Base-by-base conservation (phyloP, 805 yeast species). In the Monosporozyma yasuniensis region DNA sequence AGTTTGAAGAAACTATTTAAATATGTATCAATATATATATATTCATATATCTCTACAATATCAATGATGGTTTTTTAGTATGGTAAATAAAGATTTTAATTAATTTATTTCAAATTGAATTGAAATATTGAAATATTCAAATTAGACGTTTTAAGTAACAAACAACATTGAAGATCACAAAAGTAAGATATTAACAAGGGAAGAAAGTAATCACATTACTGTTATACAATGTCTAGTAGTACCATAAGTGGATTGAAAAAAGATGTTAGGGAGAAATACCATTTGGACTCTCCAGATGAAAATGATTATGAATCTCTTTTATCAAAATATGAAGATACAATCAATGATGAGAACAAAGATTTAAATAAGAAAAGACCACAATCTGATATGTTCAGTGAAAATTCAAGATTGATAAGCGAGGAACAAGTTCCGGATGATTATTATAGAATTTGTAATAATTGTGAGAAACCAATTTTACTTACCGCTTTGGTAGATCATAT, bases 391-490 rank as follows among this genome's bases (percentile, higher is more conserved):
- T 60, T 65, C 43, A 61, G 58, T 49, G 49, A 60, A 9, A 57
- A 57, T 48, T 54, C 62, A 16, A 54, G 52, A 11, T 50, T 61
- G 25, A 22, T 45, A 4, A 14, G 16, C 6, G 32, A 34, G 39
- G 22, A n/a, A 10, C 32, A 14, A 16, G 32, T 42, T 16, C 37
- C 22, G 11, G 18, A 39, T 19, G 42, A 39, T 39, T 39, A 55
- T 25, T 63, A 60, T 47, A 59, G 69, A 41, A 56, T 64, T 25
- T 67, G 71, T 56, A 62, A 61, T 41, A 48, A 55, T 28, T 67
- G 71, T 50, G 62, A 61, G 5, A 63, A 56, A 46, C 71, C 71
- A 2, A 51, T 67, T 6, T 56, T 58, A 34, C 46, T 60, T 21
- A 52, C 56, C 9, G 57, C 58, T 2, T 51, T 63, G 14, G 51